Conservation (phyloP, 2,329 filamentous ascomycete genomes). For the Colletotrichum sp. region DNA sequence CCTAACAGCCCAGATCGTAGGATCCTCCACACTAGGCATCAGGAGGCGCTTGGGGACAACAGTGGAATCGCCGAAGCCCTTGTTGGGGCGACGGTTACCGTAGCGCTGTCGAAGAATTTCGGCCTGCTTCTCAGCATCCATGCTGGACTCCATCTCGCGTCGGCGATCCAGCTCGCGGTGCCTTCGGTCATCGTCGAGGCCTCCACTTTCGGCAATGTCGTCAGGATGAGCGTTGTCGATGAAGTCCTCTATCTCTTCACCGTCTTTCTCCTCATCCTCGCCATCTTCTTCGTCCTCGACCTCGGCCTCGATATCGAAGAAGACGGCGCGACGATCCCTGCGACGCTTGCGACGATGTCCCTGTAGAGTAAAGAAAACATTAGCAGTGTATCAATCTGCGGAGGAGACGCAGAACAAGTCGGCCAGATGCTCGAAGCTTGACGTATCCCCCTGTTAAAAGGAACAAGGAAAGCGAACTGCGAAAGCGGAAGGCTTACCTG, state of each 20-base stretch:
- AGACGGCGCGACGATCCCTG: slow-evolving; percentile 77
- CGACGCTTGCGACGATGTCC: slow-evolving; percentile 81
- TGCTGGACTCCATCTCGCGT: slow-evolving; percentile 83
- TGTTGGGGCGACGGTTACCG: slow-evolving; percentile 74
- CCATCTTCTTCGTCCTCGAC: slow-evolving; percentile 93
- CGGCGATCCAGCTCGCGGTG: slow-evolving; percentile 94
- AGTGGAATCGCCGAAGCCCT: slow-evolving; percentile 70
- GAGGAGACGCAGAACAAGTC: background rate
- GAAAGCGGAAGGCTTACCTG: slow-evolving; percentile 47
- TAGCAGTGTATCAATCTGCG: background rate
- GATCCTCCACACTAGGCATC: slow-evolving; percentile 92
- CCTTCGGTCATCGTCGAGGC: slow-evolving; percentile 85
- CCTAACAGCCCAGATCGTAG: slow-evolving; percentile 92
- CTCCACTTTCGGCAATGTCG: slow-evolving; percentile 81
- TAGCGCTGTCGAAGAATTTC: slow-evolving; percentile 88
- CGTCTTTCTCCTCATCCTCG: slow-evolving; percentile 88
- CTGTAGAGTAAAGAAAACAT: slow-evolving; percentile 33
- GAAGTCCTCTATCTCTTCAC: slow-evolving; percentile 81
- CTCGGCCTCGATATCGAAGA: slow-evolving; percentile 98
- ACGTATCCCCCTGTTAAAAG: background rate
- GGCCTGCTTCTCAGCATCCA: slow-evolving; percentile 94
- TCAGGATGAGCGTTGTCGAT: slow-evolving; percentile 91
- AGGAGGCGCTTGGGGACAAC: slow-evolving; percentile 85
- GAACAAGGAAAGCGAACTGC: background rate
- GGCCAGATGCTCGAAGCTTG: background rate